Conservation (phyloP, 179 eudicot genomes). For the Silene coronaria region DNA sequence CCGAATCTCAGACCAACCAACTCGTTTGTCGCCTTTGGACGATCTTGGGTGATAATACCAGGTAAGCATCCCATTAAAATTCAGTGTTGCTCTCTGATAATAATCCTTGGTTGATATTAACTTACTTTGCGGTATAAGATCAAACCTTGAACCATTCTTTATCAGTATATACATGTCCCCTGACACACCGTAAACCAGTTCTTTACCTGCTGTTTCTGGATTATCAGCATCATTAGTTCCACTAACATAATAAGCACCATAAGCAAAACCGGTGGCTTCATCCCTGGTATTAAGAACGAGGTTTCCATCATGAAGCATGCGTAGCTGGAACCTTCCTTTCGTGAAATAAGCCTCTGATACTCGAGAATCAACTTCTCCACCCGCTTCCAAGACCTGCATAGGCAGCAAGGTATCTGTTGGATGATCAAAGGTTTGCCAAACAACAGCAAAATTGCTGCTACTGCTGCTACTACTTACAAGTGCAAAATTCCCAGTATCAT, state of each 20-base stretch:
- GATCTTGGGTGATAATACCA: constrained; percentile 23
- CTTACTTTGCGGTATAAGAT: background rate
- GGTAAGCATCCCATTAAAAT: constrained; percentile 27
- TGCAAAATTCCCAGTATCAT: constrained; percentile 33
- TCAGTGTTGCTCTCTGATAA: constrained; percentile 29
- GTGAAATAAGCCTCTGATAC: constrained; percentile 26
- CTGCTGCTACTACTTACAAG: constrained; percentile 5
- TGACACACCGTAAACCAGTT: constrained; percentile 17
- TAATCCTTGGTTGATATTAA: constrained; percentile 6
- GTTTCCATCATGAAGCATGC: constrained; percentile 26
- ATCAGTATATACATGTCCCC: constrained; percentile 24
- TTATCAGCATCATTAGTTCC: constrained; percentile 5
- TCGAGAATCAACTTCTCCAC: constrained; percentile 15
- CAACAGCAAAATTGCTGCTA: background rate
- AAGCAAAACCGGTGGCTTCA: background rate
- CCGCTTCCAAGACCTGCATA: constrained; percentile 21
- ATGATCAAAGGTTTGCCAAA: constrained; percentile 35
- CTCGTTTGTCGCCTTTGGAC: background rate
- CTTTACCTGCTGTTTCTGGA: constrained; percentile 6
- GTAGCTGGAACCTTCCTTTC: constrained; percentile 33
- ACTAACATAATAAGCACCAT: constrained; percentile 19
- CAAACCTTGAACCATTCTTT: constrained; percentile 18
- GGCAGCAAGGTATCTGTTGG: constrained; percentile 43
- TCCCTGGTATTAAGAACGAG: constrained; percentile 30
- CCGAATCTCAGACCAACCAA: constrained; percentile 16